These are phyloP conservation scores for Boletus subparvulus DNA, from an alignment of 768 basidiomycete genomes.

Conservation along the genomic window DNA sequence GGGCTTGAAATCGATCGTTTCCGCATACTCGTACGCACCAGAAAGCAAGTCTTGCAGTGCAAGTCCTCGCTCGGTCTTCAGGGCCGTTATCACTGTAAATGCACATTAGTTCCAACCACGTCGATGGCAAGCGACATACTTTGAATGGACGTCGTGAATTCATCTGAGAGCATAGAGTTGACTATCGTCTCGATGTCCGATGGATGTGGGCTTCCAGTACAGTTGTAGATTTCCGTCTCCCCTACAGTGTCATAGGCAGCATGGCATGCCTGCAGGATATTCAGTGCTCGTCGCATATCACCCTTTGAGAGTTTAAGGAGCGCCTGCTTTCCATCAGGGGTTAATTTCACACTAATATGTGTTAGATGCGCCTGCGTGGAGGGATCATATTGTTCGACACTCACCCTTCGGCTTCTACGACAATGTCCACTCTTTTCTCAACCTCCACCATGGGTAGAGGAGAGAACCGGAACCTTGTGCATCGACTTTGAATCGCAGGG, in stretches of 20 bases:
- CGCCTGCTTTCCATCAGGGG: conserved; percentile 82
- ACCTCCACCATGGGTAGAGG: conserved; percentile 86
- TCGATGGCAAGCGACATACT: conserved; percentile 43
- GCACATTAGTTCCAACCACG: background rate
- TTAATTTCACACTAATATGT: conserved; percentile 71
- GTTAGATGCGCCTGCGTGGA: background rate
- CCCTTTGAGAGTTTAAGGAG: conserved; percentile 93
- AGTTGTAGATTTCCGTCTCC: conserved; percentile 92
- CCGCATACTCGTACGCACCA: conserved; percentile 88
- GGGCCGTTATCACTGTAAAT: conserved; percentile 71
- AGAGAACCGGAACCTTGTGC: conserved; percentile 96
- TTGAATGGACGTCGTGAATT: conserved; percentile 89
- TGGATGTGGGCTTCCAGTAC: conserved; percentile 96
- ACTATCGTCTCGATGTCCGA: conserved; percentile 92
- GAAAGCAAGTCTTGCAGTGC: conserved; percentile 92
- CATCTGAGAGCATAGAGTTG: conserved; percentile 92
- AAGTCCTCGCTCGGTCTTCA: conserved; percentile 91
- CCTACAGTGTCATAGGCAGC: conserved; percentile 90
- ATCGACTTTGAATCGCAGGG: conserved; percentile 97
- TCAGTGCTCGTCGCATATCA: conserved; percentile 96
- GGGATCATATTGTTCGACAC: conserved; percentile 18
- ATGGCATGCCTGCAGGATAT: conserved; percentile 96
- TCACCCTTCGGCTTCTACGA: conserved; percentile 84
- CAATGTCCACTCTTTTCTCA: conserved; percentile 72
- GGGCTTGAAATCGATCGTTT: conserved; percentile 81